Conservation (phyloP, 768 basidiomycete genomes). For the Lyophyllum decastes region DNA sequence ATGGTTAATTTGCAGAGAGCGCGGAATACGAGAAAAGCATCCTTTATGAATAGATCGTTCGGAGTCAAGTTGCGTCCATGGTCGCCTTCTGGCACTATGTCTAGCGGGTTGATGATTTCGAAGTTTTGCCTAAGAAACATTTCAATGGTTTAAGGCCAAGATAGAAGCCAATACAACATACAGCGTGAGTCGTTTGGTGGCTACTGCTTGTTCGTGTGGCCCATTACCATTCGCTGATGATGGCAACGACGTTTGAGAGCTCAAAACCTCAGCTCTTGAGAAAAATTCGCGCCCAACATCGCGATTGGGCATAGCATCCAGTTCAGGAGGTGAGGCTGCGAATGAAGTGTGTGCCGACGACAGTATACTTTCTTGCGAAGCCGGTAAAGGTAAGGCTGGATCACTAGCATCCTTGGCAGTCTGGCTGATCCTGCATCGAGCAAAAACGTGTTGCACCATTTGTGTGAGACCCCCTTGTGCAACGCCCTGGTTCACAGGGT, state of each 20-base stretch:
- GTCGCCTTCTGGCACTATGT: slow-evolving; percentile 32
- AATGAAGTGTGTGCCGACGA: slow-evolving; percentile 16
- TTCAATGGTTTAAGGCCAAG: neutral
- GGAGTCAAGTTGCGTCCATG: slow-evolving; percentile 54
- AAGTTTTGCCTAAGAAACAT: slow-evolving; percentile 32
- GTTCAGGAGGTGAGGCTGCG: slow-evolving; percentile 11
- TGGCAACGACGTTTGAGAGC: slow-evolving; percentile 11
- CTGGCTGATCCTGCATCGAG: slow-evolving; percentile 60
- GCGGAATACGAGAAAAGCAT: slow-evolving; percentile 96
- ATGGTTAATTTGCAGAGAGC: slow-evolving; percentile 97
- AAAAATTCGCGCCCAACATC: neutral
- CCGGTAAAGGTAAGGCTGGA: slow-evolving; percentile 10
- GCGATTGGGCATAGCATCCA: slow-evolving; percentile 3
- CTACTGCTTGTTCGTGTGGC: neutral
- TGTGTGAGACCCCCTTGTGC: slow-evolving; percentile 97
- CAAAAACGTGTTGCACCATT: slow-evolving; percentile 97
- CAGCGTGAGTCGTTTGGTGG: slow-evolving; percentile 14
- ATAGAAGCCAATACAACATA: slow-evolving; percentile 4
- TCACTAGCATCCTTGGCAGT: slow-evolving; percentile 22
- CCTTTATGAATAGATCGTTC: slow-evolving; percentile 94
- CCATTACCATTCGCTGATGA: slow-evolving; percentile 1
- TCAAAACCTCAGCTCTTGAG: slow-evolving; percentile 3
- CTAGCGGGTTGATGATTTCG: slow-evolving; percentile 34
- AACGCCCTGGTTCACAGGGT: slow-evolving; percentile 94
- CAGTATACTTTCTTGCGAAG: slow-evolving; percentile 19